These are phyloP conservation scores for Platismatia glauca DNA, from an alignment of 495 filamentous ascomycete genomes.

Conservation along the genomic window DNA sequence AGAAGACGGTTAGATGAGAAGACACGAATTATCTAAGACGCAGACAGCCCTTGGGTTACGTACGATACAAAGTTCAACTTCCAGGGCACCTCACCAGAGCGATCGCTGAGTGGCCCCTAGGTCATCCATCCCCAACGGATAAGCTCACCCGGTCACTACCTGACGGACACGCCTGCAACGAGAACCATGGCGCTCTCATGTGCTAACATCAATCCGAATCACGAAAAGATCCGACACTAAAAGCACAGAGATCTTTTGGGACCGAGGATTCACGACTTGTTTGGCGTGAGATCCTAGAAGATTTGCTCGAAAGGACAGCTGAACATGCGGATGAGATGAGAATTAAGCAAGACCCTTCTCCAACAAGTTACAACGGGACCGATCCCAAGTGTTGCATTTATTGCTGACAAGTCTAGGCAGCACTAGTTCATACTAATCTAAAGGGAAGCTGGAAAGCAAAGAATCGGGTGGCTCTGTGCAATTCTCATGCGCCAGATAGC, in stretches of 20 bases:
- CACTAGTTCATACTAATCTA: neutral
- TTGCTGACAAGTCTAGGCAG: constrained; percentile 17
- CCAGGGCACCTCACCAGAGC: neutral
- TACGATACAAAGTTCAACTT: neutral
- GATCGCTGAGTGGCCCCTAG: constrained; percentile 5
- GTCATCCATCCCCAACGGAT: neutral
- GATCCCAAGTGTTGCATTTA: constrained; percentile 4
- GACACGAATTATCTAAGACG: neutral
- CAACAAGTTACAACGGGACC: neutral
- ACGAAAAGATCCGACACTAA: neutral
- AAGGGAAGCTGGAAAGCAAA: neutral
- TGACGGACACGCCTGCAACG: neutral
- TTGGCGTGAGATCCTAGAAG: neutral
- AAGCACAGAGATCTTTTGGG: neutral
- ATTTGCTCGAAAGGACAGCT: neutral
- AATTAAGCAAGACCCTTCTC: neutral
- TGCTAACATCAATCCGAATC: neutral
- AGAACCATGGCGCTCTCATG: neutral
- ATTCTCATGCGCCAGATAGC: constrained; percentile 11
- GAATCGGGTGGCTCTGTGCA: neutral
- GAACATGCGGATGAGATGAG: neutral
- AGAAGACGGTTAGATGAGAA: constrained; percentile 11
- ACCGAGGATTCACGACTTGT: neutral
- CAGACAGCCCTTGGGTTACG: neutral
- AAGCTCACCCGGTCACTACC: neutral